phyloP scores from a whole-genome alignment of 2,329 filamentous ascomycete genomes.

The Cladophialophora chaetospira region DNA sequence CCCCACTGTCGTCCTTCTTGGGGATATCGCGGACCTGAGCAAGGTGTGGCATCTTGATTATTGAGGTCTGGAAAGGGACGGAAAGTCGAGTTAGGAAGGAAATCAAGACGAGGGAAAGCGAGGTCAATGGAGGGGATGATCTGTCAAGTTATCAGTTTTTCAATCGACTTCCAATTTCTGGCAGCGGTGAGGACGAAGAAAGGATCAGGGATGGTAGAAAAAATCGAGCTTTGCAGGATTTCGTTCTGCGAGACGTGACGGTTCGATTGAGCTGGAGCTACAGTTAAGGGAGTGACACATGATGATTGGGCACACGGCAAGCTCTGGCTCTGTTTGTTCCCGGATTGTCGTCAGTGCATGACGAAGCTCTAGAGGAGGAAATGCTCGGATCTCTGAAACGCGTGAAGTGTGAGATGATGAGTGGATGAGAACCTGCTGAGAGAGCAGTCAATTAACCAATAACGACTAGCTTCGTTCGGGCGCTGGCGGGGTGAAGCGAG shows the following conservation, averaged over 20 bases:
- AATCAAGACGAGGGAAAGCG: background rate
- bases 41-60: constrained; percentile 46
- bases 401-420: constrained; percentile 17
- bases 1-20: constrained; percentile 6
- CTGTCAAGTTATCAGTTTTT: background rate
- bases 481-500: background rate
- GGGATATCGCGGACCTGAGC: constrained; percentile 41
- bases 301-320: constrained; percentile 14
- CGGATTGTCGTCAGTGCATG: constrained; percentile 7
- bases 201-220: background rate
- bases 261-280: constrained; percentile 2
- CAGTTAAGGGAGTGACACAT: background rate
- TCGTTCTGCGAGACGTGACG: constrained; percentile 3
- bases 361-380: constrained; percentile 12
- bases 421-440: constrained; percentile 5
- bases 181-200: constrained; percentile 12
- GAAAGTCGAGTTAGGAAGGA: constrained; percentile 1
- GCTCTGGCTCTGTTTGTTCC: constrained; percentile 1
- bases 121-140: background rate
- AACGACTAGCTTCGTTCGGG: background rate
- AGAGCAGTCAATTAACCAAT: background rate
- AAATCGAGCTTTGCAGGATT: constrained; percentile 9
- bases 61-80: background rate
- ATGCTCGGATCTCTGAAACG: background rate
- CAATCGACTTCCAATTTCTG: background rate